Evolutionary conservation across 768 basidiomycete species (phyloP), one percentile per base, ranked within the genome.

Genomic region (Mycena filopes): DNA sequence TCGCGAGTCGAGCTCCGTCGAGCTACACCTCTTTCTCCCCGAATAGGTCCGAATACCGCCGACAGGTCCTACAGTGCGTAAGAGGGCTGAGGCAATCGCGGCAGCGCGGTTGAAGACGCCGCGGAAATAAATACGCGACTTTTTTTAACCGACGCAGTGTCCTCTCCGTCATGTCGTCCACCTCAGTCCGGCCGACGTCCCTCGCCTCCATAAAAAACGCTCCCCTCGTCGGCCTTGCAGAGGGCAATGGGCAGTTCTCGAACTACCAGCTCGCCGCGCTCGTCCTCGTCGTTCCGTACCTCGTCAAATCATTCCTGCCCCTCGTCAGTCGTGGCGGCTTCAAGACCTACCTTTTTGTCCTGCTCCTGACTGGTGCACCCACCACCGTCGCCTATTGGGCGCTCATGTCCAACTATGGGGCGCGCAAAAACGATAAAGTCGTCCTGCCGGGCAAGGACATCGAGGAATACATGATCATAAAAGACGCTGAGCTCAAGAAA

Each of bases 381-480:
- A 83, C 90, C 53, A 86, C 94, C 9, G 74, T 98, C 42, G 89
- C 81, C 1, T 99, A 99, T 83, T 99, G 98, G 98, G 85, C 89
- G 0, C 65, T 96, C 71, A 90, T 92, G 80, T 95, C 93, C 75
- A 87, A 83, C 71, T 93, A 92, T 70, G 96, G 96, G 28, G 73
- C 82, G 12, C 85, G 94, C 72, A 89, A 85, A 77, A 95, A 96
- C 79, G 90, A 93, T 68, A 95, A 96, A 82, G 89, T 96, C 72
- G 74, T 80, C 31, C 81, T 98, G 25, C 96, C 98, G 4, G 90
- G 90, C 65, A 93, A 91, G 78, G 86, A 92, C 72, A 88, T 98
- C 65, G 92, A 93, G 71, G 87, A 92, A 69, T 99, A 99, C 77
- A 92, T 99, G 73, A 91, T 89, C 46, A 91, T 99, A 80, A 90